Conservation (phyloP, 768 basidiomycete genomes). For the Gymnopilus junonius region DNA sequence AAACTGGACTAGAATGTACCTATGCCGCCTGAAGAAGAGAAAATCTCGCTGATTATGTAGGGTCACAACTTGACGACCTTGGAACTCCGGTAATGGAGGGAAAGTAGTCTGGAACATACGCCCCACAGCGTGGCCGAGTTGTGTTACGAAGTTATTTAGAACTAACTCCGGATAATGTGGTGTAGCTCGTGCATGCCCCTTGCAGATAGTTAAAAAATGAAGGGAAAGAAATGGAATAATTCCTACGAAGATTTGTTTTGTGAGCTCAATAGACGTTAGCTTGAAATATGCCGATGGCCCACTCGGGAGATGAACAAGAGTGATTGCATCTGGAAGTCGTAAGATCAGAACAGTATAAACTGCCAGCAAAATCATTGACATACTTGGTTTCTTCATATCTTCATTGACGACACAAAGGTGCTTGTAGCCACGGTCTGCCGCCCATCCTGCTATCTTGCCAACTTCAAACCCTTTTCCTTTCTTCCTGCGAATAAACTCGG, state of each 20-base stretch:
- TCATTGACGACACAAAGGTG: conserved; percentile 95
- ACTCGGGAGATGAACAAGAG: conserved; percentile 85
- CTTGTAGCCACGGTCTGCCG: conserved; percentile 84
- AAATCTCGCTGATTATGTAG: conserved; percentile 98
- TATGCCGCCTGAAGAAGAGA: conserved; percentile 94
- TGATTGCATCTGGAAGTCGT: conserved; percentile 77
- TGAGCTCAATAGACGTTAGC: conserved; percentile 84
- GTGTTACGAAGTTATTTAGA: conserved; percentile 91
- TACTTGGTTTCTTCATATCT: conserved; percentile 92
- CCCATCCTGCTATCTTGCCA: conserved; percentile 93
- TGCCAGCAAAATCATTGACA: conserved; percentile 34
- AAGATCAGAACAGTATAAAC: conserved; percentile 5
- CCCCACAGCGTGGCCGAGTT: conserved; percentile 91
- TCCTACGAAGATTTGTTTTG: conserved; percentile 83
- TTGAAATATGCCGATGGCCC: conserved; percentile 99
- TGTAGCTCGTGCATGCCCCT: conserved; percentile 94
- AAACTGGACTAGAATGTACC: conserved; percentile 49
- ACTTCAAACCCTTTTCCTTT: conserved; percentile 92
- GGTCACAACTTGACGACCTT: conserved; percentile 96
- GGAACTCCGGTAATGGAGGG: conserved; percentile 93
- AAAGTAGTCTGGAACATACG: conserved; percentile 97
- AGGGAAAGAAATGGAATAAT: background rate
- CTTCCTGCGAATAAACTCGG: conserved; percentile 84
- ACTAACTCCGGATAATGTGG: conserved; percentile 95
- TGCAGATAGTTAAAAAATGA: background rate